These are phyloP conservation scores for Nicotiana paniculata DNA, from an alignment of 257 asterid species.

Conservation along the genomic window DNA sequence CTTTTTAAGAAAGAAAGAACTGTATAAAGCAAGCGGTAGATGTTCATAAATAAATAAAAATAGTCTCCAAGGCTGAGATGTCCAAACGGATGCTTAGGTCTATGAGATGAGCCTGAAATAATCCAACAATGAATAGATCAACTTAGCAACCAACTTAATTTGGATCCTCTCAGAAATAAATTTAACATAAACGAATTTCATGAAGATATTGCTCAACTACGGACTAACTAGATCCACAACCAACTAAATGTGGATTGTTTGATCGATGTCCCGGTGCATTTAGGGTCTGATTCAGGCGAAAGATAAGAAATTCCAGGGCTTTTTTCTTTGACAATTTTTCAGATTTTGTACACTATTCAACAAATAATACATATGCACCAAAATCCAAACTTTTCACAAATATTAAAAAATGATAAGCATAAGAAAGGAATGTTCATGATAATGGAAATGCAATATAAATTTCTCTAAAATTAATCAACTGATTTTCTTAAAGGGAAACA, in stretches of 20 bases:
- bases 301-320: not conserved
- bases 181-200: not conserved
- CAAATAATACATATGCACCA: not conserved
- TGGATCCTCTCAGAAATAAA: not conserved
- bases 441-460: no score
- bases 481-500: not conserved
- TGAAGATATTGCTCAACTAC: not conserved
- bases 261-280: not conserved
- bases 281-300: not conserved
- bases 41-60: not conserved
- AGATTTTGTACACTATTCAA: no score
- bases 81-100: not conserved
- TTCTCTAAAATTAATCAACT: not conserved
- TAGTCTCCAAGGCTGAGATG: not conserved
- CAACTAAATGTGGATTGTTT: no score
- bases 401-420: not conserved
- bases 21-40: not conserved
- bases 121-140: not conserved
- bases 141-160: not conserved
- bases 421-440: no score
- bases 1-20: not conserved
- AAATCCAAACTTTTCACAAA: not conserved
- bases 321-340: no score
- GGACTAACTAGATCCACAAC: no score
- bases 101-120: not conserved